Percentiles rank a stretch among this genome's conserved stretches.
Evolutionary conservation across 129 eudicot genomes (phyloP).

Genomic region (Artemisia annua): DNA sequence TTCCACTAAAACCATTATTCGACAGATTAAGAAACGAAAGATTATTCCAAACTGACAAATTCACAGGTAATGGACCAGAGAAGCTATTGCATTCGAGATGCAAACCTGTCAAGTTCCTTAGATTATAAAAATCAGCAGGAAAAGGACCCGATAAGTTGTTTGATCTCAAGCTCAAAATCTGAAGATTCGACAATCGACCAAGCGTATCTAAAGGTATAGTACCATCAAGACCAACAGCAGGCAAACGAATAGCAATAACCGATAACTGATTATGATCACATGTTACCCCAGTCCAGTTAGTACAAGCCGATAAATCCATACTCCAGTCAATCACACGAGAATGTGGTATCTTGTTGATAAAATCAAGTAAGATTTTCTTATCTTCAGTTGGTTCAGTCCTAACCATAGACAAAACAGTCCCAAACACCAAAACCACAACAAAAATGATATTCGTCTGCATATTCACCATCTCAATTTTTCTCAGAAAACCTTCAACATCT

Average conservation of each 20-base stretch:
- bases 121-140: slow-evolving; percentile 68
- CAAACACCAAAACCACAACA: slow-evolving; percentile 34
- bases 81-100: slow-evolving; percentile 67
- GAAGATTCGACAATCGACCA: slow-evolving; percentile 61
- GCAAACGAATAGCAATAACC: slow-evolving; percentile 73
- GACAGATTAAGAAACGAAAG: slow-evolving; percentile 65
- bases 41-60: slow-evolving; percentile 69
- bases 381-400: slow-evolving; percentile 67
- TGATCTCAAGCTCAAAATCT: slow-evolving; percentile 73
- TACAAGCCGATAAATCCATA: slow-evolving; percentile 60
- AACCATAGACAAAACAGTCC: slow-evolving; percentile 33
- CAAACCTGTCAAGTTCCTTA: slow-evolving; percentile 53
- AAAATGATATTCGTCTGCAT: slow-evolving; percentile 33
- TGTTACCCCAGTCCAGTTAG: slow-evolving; percentile 78
- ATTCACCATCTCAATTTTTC: slow-evolving; percentile 25
- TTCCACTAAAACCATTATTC: slow-evolving; percentile 63
- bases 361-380: slow-evolving; percentile 71
- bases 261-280: slow-evolving; percentile 64
- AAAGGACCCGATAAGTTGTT: slow-evolving; percentile 68
- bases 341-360: slow-evolving; percentile 46
- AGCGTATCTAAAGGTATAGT: slow-evolving; percentile 62
- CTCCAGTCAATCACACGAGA: slow-evolving; percentile 61
- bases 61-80: slow-evolving; percentile 65
- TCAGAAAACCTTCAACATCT: slow-evolving; percentile 25
- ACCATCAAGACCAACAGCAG: slow-evolving; percentile 65